Base-by-base conservation (phyloP, 1,139 yeast genomes). In the Blastobotrys raffinosifermentans region DNA sequence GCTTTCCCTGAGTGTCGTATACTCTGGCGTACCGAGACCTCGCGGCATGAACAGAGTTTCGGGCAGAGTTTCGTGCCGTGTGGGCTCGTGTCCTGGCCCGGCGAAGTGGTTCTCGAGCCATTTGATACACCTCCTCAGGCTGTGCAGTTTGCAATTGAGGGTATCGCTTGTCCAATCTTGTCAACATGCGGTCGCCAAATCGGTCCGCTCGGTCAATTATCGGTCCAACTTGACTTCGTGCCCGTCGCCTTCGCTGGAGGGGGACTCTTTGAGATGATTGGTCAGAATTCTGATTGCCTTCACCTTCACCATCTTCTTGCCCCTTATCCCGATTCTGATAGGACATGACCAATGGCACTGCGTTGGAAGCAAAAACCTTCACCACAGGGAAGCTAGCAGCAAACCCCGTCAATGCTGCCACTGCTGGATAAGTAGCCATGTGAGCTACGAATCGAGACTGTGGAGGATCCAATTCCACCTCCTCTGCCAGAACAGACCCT, bases 1-100 rank as follows among this genome's bases (percentile, higher is more conserved):
- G 80, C 50, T 75, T 76, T 13, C 84, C 85, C 29, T 76, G 64
- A 8, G 73, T 66, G 53, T 77, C 77, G 52, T 72, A 72, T 21
- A 62, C 54, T 31, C 57, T 47, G 31, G 51, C 50, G 41, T 59
- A 58, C 41, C 57, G 64, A 27, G 43, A 32, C 43, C 55, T 49
- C 18, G 60, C 65, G 23, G 51, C 46, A 35, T 47, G 50, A 25
- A 61, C 55, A 17, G 45, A 43, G 38, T 51, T 53, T 27, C 57
- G 51, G 11, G 51, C 46, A 31, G 50, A 46, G 31, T 46, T 48
- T 17, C 63, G 63, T 16, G 58, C 58, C 23, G 47, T 48, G 26
- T 48, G 45, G 20, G 56, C 52, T 4, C 61, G 48, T 15, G 43
- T 40, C 35, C 53, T 46, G 22, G 51, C 63, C 11, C 55, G 45